These are phyloP conservation scores for Margaritispora aquatica DNA, from an alignment of 495 filamentous ascomycete genomes.

Conservation along the genomic window DNA sequence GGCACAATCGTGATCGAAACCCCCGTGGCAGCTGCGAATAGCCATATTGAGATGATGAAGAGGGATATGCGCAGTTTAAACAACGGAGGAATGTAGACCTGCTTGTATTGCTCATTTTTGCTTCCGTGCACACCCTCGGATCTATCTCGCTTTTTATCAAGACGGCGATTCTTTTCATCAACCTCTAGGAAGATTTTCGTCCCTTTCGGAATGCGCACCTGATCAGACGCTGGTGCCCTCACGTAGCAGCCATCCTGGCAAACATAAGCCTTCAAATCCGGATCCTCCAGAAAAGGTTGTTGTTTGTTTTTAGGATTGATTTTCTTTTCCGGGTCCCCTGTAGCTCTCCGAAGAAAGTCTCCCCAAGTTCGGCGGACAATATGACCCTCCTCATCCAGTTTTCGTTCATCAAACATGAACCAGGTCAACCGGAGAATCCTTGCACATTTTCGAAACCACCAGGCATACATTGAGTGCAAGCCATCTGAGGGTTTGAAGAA, in stretches of 20 bases:
- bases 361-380: conserved; percentile 50
- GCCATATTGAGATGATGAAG: conserved; percentile 87
- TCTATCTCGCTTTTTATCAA: conserved; percentile 46
- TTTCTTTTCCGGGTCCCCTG: conserved; percentile 39
- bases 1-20: conserved; percentile 80
- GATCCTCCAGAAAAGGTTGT: conserved; percentile 27
- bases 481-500: conserved; percentile 79
- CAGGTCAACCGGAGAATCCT: conserved; percentile 72
- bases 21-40: conserved; percentile 91
- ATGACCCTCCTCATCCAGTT: conserved; percentile 74
- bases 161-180: conserved; percentile 57
- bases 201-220: conserved; percentile 87
- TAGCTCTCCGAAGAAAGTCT: conserved; percentile 36
- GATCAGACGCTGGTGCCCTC: conserved; percentile 83
- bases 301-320: conserved; percentile 31
- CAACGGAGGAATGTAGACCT: conserved; percentile 83
- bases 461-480: conserved; percentile 78
- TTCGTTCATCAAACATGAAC: conserved; percentile 85
- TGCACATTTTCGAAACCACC: conserved; percentile 94
- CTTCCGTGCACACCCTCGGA: conserved; percentile 59
- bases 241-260: conserved; percentile 66
- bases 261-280: conserved; percentile 41
- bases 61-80: conserved; percentile 75
- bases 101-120: conserved; percentile 59
- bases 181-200: conserved; percentile 75